Evolutionary conservation across 129 eudicot species (phyloP), one percentile per base, ranked within the genome.

Genomic region (Pseudognaphalium luteoalbum): DNA sequence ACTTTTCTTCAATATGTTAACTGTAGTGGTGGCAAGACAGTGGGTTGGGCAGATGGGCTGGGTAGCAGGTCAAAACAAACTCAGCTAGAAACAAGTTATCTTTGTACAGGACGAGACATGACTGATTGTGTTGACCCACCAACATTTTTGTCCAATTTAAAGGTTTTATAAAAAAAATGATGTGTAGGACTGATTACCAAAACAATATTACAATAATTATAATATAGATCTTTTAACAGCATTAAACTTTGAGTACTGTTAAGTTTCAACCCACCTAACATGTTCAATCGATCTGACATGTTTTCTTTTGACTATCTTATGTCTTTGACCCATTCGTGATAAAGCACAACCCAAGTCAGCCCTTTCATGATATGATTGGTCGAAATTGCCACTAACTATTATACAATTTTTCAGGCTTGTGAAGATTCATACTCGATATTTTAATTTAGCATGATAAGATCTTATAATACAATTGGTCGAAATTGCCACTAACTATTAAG

Each of bases 1-100:
- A 64, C 34, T 64, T 3, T 16, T 15, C 21, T 15, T 64, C 15
- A 32, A 32, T 16, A 74, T 60, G 20, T 60, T 17, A 9, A 39
- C 20, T 68, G 33, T 41, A 20, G 33, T 39, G 57, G 17, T 37
- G 14, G 71, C 34, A 39, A 39, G 20, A 41, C 41, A 16, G 33
- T 41, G 33, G 58, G 29, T 66, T 51, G 3, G 29, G 7, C 2
- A 9, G 17, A 63, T 14, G n/a, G 1, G 58, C 22, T 39, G 2
- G 56, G 34, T 68, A 35, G 44, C 57, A 3, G 72, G 59, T 68
- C n/a, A 28, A 41, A 68, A 68, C 57, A 25, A 29, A 22, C 41
- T 58, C 34, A 22, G 21, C 22, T 58, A 58, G 66, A 21, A 73
- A 21, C 22, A 56, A 41, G 30, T 19, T 5, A 29, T 32, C 6